Conservation (phyloP, 2,329 filamentous ascomycete species). For the Trichoderma cornu-damae region DNA sequence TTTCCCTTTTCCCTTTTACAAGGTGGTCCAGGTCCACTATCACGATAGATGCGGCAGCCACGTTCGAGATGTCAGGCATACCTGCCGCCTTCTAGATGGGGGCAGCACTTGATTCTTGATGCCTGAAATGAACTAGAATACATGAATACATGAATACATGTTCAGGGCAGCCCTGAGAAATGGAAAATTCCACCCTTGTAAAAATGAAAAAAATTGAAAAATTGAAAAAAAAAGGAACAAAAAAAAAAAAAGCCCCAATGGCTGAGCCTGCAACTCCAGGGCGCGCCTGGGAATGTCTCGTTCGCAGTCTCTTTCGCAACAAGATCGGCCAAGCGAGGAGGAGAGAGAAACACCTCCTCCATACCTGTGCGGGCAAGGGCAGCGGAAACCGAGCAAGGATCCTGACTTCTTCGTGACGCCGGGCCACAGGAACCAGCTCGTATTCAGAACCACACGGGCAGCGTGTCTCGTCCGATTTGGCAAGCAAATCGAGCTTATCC, state of each 20-base stretch:
- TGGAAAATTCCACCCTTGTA: background rate
- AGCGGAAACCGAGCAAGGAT: slow-evolving; percentile 7
- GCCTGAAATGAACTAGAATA: background rate
- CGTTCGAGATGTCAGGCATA: background rate
- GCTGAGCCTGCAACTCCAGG: no score
- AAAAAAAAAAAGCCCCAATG: no score
- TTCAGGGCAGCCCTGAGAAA: background rate
- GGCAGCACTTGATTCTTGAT: background rate
- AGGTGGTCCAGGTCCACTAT: background rate
- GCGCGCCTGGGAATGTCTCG: no score
- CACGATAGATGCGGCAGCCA: slow-evolving; percentile 7
- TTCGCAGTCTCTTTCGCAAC: no score
- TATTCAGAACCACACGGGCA: slow-evolving; percentile 9
- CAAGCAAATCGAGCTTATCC: background rate
- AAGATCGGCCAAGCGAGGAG: slow-evolving; percentile 9
- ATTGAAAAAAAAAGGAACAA: no score
- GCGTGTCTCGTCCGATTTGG: background rate
- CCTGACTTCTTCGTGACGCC: background rate
- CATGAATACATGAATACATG: no score
- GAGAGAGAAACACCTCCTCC: slow-evolving; percentile 2
- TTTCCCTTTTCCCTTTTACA: background rate
- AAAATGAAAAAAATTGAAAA: no score
- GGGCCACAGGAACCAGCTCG: slow-evolving; percentile 6
- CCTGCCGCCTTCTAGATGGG: background rate
- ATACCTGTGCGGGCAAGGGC: slow-evolving; percentile 5